Evolutionary conservation across 2,329 filamentous ascomycete genomes (phyloP), one percentile per base, ranked within the genome.

Genomic region (Clonostachys byssicola): DNA sequence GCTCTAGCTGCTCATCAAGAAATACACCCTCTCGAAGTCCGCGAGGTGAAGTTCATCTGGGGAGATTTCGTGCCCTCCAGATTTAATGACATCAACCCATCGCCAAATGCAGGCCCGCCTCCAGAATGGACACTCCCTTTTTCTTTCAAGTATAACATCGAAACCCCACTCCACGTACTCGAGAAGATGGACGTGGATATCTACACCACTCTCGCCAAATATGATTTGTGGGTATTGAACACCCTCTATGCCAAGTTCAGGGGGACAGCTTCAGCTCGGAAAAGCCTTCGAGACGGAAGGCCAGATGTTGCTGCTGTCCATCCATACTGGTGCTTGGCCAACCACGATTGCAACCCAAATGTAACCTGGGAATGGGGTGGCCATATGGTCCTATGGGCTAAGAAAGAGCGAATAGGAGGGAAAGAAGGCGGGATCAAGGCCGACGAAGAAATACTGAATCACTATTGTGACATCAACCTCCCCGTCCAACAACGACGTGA

Each of bases 261-360:
- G 20, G 94, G 90, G 45, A 96, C 92, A 0, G 94, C 94, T 0
- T 95, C 90, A 3, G 92, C 92, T 5, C 81, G 89, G 38, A 85
- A 94, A 55, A 90, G 81, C 51, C 78, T 77, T 0, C 80, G 80
- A 56, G 88, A 92, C 52, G 89, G 91, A 4, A 82, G 89, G 10
- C 92, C 94, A 0, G 94, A 97, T 58, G 87, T 96, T 5, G 90
- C 89, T 30, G 92, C 92, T 30, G 92, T 97, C 30, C 92, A 97
- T 68, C 91, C 92, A 3, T 83, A 95, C 56, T 99, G 94, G 91
- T 97, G 92, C 67, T 75, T 97, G 33, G 92, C 92, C 30, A 99
- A 99, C 60, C 94, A 99, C 64, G 90, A 91, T 63, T 99, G 94
- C 67, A 85, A 96, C 61, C 94, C 94, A 9, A 96, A 96, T 64